These are phyloP conservation scores for Sergeia podlipaevii DNA, from an alignment of 208 protist genomes.

Conservation along the genomic window DNA sequence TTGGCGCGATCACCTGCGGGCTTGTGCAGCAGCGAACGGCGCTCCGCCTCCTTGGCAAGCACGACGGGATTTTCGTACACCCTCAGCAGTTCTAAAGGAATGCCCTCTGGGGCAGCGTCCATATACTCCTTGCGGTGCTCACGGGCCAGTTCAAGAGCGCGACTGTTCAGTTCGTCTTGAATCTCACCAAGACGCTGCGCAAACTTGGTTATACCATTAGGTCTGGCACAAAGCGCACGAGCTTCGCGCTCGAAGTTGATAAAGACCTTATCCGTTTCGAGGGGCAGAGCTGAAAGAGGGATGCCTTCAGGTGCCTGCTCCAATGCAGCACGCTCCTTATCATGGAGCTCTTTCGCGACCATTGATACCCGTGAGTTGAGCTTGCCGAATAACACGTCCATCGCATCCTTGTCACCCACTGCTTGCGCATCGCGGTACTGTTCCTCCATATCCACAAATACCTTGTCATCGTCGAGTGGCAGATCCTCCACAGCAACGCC, in stretches of 20 bases:
- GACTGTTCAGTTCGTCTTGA: conserved; percentile 42
- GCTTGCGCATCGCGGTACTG: conserved; percentile 35
- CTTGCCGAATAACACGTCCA: conserved; percentile 13
- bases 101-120: conserved; percentile 2
- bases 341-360: conserved; percentile 32
- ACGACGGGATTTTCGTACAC: conserved; percentile 13
- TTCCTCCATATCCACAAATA: conserved; percentile 44
- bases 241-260: conserved; percentile 43
- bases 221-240: conserved; percentile 25
- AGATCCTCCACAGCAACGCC: conserved; percentile 45
- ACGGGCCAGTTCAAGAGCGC: conserved; percentile 31
- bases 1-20: conserved; percentile 15
- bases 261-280: conserved; percentile 45
- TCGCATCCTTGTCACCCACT: conserved; percentile 6
- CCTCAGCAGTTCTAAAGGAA: conserved; percentile 11
- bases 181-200: conserved; percentile 16
- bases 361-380: conserved; percentile 52
- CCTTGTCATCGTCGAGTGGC: conserved; percentile 36
- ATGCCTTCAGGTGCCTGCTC: conserved; percentile 43
- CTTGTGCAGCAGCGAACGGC: conserved; percentile 8
- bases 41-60: conserved; percentile 7
- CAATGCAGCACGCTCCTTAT: conserved; percentile 25
- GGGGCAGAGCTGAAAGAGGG: conserved; percentile 38
- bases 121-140: conserved; percentile 8
- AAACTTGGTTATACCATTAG: conserved; percentile 25